Evolutionary conservation across 208 protist genomes (phyloP).

Genomic region (Blastocrithidia nonstop): DNA sequence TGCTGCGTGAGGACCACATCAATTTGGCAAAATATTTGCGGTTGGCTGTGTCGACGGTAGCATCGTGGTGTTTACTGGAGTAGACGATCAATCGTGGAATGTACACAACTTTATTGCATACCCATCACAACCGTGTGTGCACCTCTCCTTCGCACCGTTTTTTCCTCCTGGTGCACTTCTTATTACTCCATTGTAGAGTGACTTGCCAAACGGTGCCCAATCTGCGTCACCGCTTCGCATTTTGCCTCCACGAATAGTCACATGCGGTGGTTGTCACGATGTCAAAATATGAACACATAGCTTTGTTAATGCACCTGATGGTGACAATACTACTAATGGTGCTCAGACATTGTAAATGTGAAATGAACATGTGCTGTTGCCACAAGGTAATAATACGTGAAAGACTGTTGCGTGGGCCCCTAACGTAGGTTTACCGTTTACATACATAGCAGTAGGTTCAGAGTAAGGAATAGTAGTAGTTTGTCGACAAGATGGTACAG

Average conservation of each 20-base stretch:
- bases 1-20: constrained; percentile 58
- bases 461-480: constrained; percentile 63
- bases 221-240: constrained; percentile 18
- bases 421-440: constrained; percentile 54
- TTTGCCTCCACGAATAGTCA: constrained; percentile 59
- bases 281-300: background rate
- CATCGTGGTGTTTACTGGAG: constrained; percentile 42
- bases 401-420: constrained; percentile 67
- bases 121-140: constrained; percentile 23
- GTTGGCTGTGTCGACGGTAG: constrained; percentile 52
- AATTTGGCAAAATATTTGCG: constrained; percentile 71
- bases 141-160: constrained; percentile 54
- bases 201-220: constrained; percentile 6
- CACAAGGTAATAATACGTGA: constrained; percentile 19
- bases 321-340: constrained; percentile 1
- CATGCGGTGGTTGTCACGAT: constrained; percentile 30
- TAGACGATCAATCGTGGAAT: constrained; percentile 38
- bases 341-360: constrained; percentile 18
- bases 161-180: constrained; percentile 47
- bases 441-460: constrained; percentile 65
- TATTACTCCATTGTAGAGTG: constrained; percentile 37
- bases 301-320: background rate
- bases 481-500: constrained; percentile 57
- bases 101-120: constrained; percentile 30
- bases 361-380: constrained; percentile 23